Conservation (phyloP, 257 asterid genomes). For the Anisodus tanguticus region DNA sequence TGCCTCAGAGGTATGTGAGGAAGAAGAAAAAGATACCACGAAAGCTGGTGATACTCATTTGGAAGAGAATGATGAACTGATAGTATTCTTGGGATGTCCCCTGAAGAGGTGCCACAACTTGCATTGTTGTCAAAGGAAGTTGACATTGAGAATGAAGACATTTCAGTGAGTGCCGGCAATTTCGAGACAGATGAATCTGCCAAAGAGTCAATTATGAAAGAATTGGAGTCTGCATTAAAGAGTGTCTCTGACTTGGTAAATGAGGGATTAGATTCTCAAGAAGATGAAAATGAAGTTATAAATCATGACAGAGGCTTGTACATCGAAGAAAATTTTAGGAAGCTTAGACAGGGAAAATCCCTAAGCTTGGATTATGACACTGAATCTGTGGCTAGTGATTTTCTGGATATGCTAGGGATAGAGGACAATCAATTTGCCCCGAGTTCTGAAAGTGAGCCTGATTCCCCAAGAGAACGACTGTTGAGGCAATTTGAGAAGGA, state of each 20-base stretch:
- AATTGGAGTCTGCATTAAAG: conserved; percentile 67
- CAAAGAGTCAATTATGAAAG: conserved; percentile 60
- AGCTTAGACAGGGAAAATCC: conserved; percentile 52
- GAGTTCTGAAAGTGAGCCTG: conserved; percentile 90
- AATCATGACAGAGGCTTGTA: conserved; percentile 32
- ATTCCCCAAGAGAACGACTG: conserved; percentile 85
- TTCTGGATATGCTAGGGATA: conserved; percentile 79
- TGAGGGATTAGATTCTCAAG: conserved; percentile 59
- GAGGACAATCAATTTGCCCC: conserved; percentile 68
- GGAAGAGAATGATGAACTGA: conserved; percentile 29
- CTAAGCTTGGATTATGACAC: conserved; percentile 61
- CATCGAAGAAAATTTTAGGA: conserved; percentile 36
- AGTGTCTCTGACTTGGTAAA: conserved; percentile 55
- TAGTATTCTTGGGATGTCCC: conserved; percentile 37
- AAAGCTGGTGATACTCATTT: conserved; percentile 9
- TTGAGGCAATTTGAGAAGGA: conserved; percentile 89
- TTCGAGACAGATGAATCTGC: conserved; percentile 37
- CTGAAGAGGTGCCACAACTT: neutral
- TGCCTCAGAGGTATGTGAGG: conserved; percentile 35
- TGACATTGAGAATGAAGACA: conserved; percentile 33
- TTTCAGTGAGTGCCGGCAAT: conserved; percentile 31
- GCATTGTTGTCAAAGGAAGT: conserved; percentile 27
- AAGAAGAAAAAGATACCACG: conserved; percentile 30
- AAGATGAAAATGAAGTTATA: conserved; percentile 48
- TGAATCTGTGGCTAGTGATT: conserved; percentile 72